Base-by-base conservation (phyloP, 495 filamentous ascomycete genomes). In the Aspergillus bertholletiae region DNA sequence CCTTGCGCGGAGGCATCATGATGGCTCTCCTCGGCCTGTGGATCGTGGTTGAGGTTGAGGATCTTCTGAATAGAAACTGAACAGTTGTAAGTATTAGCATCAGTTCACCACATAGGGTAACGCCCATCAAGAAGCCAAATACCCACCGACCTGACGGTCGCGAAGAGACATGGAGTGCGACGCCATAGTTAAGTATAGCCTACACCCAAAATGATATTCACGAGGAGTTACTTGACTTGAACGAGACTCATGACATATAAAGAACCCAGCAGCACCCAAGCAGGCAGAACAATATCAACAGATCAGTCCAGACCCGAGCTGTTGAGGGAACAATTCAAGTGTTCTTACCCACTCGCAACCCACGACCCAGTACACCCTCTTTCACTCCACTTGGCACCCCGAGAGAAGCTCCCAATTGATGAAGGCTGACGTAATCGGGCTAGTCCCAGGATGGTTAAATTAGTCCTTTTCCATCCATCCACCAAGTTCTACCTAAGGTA, bases 111-210 rank as follows among this genome's bases (percentile, higher is more conserved):
- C n/a, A n/a, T n/a, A n/a, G 3, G 7, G 20, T 1, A 35, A 11
- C 40, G 22, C 3, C 46, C 26, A 28, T 8, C 5, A 26, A 15
- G 84, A 87, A 43, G 80, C 86, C 89, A 56, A 63, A 68, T 71
- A 78, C 81, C 65, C 80, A 97, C 94, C 86, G 74, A 97, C 89
- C 84, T 98, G 94, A 71, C 92, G 90, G 79, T 96, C 94, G 70
- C 94, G 86, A 65, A 98, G 81, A 56, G 90, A 90, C 74, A 84
- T 80, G 53, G 86, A 80, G 55, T 81, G 80, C 56, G 84, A 74
- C 55, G 88, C 86, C 88, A 95, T 95, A 70, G 67, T 76, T 21
- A 47, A 44, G 46, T 56, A 30, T 26, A 26, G n/a, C 17, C 45
- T 28, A 12, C 27, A 13, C 23, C 15, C 28, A 8, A 35, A 20